A percentile compares a stretch with the other conserved stretches of the same genome.
phyloP scores from a whole-genome alignment of 495 filamentous ascomycete genomes.

The Aspergillus asperescens region DNA sequence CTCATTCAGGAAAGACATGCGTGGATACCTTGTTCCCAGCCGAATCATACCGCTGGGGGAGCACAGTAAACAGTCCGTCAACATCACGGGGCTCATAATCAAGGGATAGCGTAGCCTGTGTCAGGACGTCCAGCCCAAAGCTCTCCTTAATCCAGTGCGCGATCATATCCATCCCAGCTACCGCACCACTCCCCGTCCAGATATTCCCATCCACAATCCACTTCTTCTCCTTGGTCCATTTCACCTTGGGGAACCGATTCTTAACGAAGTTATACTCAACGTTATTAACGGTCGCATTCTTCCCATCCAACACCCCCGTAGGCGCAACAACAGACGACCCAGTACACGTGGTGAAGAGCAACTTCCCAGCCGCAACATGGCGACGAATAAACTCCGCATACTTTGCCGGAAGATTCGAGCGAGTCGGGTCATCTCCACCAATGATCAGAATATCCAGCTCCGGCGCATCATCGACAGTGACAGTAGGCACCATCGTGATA shows the following conservation, averaged over 20 bases:
- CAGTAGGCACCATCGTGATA: not conserved
- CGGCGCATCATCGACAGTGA: not conserved
- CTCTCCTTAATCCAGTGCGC: constrained; percentile 8
- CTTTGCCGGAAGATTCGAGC: not conserved
- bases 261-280: not conserved
- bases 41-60: not conserved
- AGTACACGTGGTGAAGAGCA: constrained; percentile 6
- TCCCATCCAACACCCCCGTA: constrained; percentile 1
- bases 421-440: not conserved
- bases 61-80: constrained; percentile 3
- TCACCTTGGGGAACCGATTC: not conserved
- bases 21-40: not conserved
- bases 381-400: not conserved
- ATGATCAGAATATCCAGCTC: not conserved
- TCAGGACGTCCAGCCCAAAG: constrained; percentile 2
- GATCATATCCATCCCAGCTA: constrained; percentile 11
- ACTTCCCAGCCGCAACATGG: not conserved
- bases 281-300: constrained; percentile 3
- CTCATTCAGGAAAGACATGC: constrained; percentile 2
- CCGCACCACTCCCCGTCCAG: constrained; percentile 9
- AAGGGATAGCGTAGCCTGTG: not conserved
- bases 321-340: not conserved
- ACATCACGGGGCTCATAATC: constrained; percentile 5
- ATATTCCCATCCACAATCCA: constrained; percentile 9
- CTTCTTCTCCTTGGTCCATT: constrained; percentile 6